phyloP scores from a whole-genome alignment of 2,329 filamentous ascomycete genomes.

The Volutella citrinella region DNA sequence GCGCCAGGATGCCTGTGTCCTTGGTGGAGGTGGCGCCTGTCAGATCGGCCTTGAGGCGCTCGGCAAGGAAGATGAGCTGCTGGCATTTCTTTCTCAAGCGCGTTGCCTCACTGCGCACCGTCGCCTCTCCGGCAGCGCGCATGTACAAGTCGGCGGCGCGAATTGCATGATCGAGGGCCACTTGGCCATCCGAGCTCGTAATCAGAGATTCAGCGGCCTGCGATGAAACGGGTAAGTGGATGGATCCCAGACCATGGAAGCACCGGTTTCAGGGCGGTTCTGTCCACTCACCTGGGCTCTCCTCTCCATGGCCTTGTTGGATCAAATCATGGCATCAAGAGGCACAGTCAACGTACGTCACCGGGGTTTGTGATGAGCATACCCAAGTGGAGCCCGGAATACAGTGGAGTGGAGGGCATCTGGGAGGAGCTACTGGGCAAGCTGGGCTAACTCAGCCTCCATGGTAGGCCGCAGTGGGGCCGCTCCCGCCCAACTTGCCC shows the following conservation, averaged over 20 bases:
- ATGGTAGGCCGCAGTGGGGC: no score
- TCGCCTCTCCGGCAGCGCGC: conserved; percentile 64
- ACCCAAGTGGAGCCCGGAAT: no score
- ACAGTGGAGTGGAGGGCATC: no score
- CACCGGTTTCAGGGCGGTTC: no score
- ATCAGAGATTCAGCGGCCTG: conserved; percentile 39
- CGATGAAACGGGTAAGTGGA: conserved; percentile 1
- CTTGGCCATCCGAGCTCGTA: conserved; percentile 35
- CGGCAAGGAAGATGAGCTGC: conserved; percentile 67
- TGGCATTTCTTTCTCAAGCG: conserved; percentile 68
- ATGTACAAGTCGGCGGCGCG: conserved; percentile 78
- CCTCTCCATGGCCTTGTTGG: conserved; percentile 34
- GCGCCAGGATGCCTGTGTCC: conserved; percentile 56
- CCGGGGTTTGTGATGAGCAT: no score
- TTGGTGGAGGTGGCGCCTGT: conserved; percentile 1
- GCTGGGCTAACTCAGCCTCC: no score
- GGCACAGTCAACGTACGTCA: conserved; percentile 9
- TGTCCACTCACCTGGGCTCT: conserved; percentile 33
- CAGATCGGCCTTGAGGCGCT: conserved; percentile 63
- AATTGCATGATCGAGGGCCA: conserved; percentile 74
- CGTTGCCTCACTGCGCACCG: conserved; percentile 59
- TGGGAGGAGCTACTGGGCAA: no score
- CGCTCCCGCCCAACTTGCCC: no score
- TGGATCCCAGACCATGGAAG: no score
- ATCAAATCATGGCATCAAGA: conserved; percentile 21